These are phyloP conservation scores for Rehmannia glutinosa DNA, from an alignment of 257 asterid species.

Conservation along the genomic window DNA sequence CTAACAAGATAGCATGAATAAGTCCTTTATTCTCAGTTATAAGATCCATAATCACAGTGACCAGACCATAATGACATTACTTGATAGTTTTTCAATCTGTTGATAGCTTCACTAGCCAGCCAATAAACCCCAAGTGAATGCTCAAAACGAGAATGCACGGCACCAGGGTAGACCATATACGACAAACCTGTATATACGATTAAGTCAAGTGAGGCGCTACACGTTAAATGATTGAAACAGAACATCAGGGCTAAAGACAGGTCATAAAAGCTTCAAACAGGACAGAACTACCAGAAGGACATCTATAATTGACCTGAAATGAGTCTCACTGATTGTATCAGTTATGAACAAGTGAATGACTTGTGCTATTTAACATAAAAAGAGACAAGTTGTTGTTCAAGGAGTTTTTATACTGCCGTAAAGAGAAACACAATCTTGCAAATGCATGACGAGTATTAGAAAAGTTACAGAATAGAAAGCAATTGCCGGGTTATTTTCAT, in stretches of 20 bases:
- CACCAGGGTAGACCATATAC: slow-evolving; percentile 89
- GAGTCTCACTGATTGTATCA: neutral
- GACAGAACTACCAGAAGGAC: slow-evolving; percentile 4
- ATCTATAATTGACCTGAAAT: slow-evolving; percentile 3
- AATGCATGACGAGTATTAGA: neutral
- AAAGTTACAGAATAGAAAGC: neutral
- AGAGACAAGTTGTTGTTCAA: neutral
- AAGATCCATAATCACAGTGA: slow-evolving; percentile 17
- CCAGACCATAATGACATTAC: slow-evolving; percentile 32
- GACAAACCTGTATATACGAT: slow-evolving; percentile 50
- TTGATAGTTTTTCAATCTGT: slow-evolving; percentile 60
- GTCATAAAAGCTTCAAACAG: neutral
- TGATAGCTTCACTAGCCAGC: slow-evolving; percentile 81
- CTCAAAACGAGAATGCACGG: slow-evolving; percentile 94
- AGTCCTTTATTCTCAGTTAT: slow-evolving; percentile 15
- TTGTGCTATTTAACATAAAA: neutral
- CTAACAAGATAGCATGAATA: slow-evolving; percentile 40
- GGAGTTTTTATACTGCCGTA: neutral
- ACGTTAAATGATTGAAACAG: neutral
- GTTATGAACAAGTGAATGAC: neutral
- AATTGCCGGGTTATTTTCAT: neutral
- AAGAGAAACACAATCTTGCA: neutral
- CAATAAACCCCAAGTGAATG: slow-evolving; percentile 92
- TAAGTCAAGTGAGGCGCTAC: slow-evolving; percentile 13
- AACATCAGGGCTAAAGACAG: neutral